Evolutionary conservation across 1,284 basidiomycete species (phyloP).

Genomic region (Apiotrichum gamsii): DNA sequence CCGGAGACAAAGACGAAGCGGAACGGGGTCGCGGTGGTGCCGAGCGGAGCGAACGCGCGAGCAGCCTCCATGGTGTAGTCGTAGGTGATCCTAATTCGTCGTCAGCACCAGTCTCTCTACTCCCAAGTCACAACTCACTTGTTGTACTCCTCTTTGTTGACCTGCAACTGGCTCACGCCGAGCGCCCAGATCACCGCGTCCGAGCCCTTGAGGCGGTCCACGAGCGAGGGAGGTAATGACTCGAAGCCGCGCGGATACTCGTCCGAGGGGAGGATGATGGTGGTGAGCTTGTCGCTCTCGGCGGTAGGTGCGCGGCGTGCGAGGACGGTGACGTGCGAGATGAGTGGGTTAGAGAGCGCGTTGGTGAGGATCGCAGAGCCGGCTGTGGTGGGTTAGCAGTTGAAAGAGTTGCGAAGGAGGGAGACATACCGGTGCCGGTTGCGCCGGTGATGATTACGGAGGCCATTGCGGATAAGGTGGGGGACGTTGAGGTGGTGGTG

Average conservation of each 20-base stretch:
- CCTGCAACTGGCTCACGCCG: slow-evolving; percentile 27
- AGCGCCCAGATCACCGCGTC: slow-evolving; percentile 28
- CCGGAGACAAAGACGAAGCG: slow-evolving; percentile 30
- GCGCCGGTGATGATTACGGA: slow-evolving; percentile 31
- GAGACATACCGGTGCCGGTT: slow-evolving; percentile 26
- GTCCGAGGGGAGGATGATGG: slow-evolving; percentile 21
- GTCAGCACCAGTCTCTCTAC: neutral
- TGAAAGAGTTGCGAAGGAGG: neutral
- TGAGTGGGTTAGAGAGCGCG: slow-evolving; percentile 23
- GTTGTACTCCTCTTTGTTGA: slow-evolving; percentile 29
- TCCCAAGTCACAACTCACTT: slow-evolving; percentile 19
- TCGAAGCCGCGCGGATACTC: slow-evolving; percentile 26
- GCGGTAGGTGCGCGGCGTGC: slow-evolving; percentile 22
- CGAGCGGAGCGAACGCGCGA: slow-evolving; percentile 19
- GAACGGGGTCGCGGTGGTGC: slow-evolving; percentile 20
- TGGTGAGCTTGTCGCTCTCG: slow-evolving; percentile 16
- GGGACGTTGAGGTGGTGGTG: no score
- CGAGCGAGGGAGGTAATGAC: slow-evolving; percentile 11
- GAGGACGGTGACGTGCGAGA: slow-evolving; percentile 24
- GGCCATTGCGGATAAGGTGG: no score
- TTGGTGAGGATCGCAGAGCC: slow-evolving; percentile 23
- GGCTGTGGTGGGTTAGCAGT: slow-evolving; percentile 6
- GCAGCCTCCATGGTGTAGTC: slow-evolving; percentile 23
- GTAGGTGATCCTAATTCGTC: slow-evolving; percentile 25
- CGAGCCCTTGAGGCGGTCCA: slow-evolving; percentile 14